Evolutionary conservation across 352 stramenopile species (phyloP), one percentile per base, ranked within the genome.

Genomic region (Thraustochytrium striatum): DNA sequence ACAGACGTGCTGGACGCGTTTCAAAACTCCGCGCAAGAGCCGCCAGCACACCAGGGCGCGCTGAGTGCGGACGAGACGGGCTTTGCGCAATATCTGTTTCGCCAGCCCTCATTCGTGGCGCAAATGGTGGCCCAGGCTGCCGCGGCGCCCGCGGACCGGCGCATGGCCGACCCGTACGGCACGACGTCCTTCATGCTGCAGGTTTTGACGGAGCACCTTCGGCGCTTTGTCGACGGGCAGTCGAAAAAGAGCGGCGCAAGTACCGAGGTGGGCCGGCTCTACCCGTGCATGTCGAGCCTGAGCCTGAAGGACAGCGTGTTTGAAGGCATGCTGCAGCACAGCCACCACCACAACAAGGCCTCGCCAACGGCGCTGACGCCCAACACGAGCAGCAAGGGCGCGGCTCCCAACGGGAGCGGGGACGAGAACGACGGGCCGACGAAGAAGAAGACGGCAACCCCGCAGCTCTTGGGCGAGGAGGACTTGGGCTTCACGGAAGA

Each of bases 401-500:
- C 8, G 9, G 28, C 25, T 13, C 0, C 38, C 0, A 1, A 13
- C 58, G 2, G 8, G 38, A n/a, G n/a, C n/a, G n/a, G n/a, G n/a
- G n/a, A n/a, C n/a, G n/a, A n/a, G n/a, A 59, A 25, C 52, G 25
- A 59, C 25, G 52, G 19, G n/a, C n/a, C n/a, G n/a, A n/a, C n/a
- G n/a, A n/a, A n/a, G n/a, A 55, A 55, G 47, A 55, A 55, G 47
- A 55, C 16, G n/a, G n/a, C n/a, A n/a, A n/a, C n/a, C n/a, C n/a
- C n/a, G n/a, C n/a, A n/a, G n/a, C n/a, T n/a, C n/a, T n/a, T n/a
- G n/a, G n/a, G n/a, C n/a, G n/a, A n/a, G n/a, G n/a, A n/a, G n/a
- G n/a, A n/a, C n/a, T n/a, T n/a, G n/a, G n/a, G 52, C 32, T 75
- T 75, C 52, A 75, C 65, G 35, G 41, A 75, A 30, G 65, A 75